Evolutionary conservation across 345 rosid species (phyloP).

Genomic region (Aquilaria yunnanensis): DNA sequence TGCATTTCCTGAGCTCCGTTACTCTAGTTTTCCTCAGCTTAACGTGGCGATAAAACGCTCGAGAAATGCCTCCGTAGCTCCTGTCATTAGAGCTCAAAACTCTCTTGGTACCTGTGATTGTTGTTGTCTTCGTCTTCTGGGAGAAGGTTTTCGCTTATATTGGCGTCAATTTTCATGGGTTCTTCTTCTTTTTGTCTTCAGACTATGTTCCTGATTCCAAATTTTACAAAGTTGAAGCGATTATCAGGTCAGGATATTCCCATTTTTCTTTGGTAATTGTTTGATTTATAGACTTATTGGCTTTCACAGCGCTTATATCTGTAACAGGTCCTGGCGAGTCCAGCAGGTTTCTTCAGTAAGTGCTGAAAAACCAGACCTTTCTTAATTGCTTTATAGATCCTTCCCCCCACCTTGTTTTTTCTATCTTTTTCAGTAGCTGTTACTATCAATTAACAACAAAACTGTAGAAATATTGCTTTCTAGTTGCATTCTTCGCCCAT

Average conservation of each 20-base stretch:
- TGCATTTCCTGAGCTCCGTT: constrained; percentile 20
- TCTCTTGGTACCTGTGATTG: constrained; percentile 33
- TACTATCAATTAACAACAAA: neutral
- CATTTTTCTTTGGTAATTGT: neutral
- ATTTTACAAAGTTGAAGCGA: constrained; percentile 88
- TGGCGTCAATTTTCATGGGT: neutral
- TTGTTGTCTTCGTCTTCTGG: too few species aligned
- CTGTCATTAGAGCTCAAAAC: constrained; percentile 46
- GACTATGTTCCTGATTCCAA: constrained; percentile 64
- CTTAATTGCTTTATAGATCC: neutral
- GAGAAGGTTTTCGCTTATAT: too few species aligned
- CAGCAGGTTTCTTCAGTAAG: constrained; percentile 82
- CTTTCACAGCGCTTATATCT: constrained; percentile 6
- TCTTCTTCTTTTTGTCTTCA: constrained; percentile 12
- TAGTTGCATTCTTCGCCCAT: neutral
- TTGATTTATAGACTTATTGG: neutral
- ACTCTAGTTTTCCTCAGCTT: constrained; percentile 22
- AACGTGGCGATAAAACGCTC: constrained; percentile 19
- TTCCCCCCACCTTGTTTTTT: neutral
- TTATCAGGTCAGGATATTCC: constrained; percentile 44
- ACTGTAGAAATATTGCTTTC: neutral
- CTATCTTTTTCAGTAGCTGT: neutral
- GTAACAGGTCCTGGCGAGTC: constrained; percentile 76
- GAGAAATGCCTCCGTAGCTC: constrained; percentile 25
- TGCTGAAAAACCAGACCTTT: constrained; percentile 3